These are phyloP conservation scores for Neurospora sp. DNA, from an alignment of 495 filamentous ascomycete genomes.

Conservation along the genomic window DNA sequence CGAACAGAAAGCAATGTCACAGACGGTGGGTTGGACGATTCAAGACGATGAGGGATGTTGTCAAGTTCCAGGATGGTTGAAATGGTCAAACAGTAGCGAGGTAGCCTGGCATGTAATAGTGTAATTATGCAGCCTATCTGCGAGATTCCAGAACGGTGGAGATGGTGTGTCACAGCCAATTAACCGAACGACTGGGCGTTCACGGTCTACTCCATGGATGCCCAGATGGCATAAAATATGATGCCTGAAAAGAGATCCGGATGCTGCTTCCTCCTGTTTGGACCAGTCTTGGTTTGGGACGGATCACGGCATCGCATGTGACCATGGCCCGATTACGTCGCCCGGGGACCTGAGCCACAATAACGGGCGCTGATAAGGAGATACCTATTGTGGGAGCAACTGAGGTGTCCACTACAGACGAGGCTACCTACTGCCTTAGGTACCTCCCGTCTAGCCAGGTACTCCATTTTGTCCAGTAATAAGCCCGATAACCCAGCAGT, in stretches of 20 bases:
- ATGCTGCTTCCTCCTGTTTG: not conserved
- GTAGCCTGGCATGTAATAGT: not conserved
- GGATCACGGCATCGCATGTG: conserved; percentile 1
- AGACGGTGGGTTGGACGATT: not conserved
- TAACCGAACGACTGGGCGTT: not conserved
- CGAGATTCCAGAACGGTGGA: not conserved
- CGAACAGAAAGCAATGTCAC: not conserved
- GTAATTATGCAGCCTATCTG: not conserved
- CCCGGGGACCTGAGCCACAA: conserved; percentile 1
- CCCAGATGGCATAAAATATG: not conserved
- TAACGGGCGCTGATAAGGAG: not conserved
- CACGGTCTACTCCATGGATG: not conserved
- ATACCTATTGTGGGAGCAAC: not conserved
- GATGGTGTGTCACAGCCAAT: not conserved
- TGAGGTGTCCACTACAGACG: not conserved
- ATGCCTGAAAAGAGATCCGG: not conserved
- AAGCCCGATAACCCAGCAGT: conserved; percentile 1
- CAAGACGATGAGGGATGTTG: not conserved
- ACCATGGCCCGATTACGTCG: conserved; percentile 5
- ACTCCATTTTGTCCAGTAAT: not conserved
- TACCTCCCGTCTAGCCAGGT: no score
- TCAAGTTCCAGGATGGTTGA: not conserved
- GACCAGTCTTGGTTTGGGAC: not conserved
- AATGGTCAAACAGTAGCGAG: not conserved
- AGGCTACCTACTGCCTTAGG: no score